Evolutionary conservation across 2,329 filamentous ascomycete species (phyloP).

Genomic region (Sporothrix mexicana): DNA sequence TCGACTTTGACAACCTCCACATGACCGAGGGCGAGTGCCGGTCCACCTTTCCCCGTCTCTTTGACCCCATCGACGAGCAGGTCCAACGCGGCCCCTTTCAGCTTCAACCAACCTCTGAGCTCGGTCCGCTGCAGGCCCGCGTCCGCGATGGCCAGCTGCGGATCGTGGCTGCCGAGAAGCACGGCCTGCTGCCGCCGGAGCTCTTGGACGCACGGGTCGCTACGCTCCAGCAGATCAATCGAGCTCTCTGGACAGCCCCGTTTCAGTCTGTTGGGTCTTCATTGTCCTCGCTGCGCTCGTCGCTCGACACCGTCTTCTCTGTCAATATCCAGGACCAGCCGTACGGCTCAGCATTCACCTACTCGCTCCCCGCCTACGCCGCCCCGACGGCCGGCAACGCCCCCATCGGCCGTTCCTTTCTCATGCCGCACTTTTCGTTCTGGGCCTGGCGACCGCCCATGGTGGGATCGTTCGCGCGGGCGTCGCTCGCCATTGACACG

Average conservation of each 20-base stretch:
- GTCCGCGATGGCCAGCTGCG: slow-evolving; percentile 48
- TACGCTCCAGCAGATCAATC: slow-evolving; percentile 59
- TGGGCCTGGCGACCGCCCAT: slow-evolving; percentile 33
- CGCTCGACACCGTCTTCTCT: slow-evolving; percentile 55
- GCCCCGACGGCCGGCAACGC: slow-evolving; percentile 37
- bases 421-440: slow-evolving; percentile 36
- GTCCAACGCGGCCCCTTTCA: slow-evolving; percentile 48
- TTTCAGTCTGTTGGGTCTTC: background rate
- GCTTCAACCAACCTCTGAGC: slow-evolving; percentile 42
- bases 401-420: slow-evolving; percentile 36
- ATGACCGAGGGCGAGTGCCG: slow-evolving; percentile 46
- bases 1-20: background rate
- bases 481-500: slow-evolving; percentile 46
- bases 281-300: slow-evolving; percentile 46
- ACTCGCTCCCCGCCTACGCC: slow-evolving; percentile 50
- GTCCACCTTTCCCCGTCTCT: slow-evolving; percentile 48
- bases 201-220: slow-evolving; percentile 54
- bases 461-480: slow-evolving; percentile 38
- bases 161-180: slow-evolving; percentile 5
- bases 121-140: slow-evolving; percentile 47
- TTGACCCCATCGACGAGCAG: slow-evolving; percentile 49
- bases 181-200: slow-evolving; percentile 46
- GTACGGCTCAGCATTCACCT: slow-evolving; percentile 51
- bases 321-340: slow-evolving; percentile 59
- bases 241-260: slow-evolving; percentile 52